Base-by-base conservation (phyloP, 176 grass and related monocot species). In the Poa annua region DNA sequence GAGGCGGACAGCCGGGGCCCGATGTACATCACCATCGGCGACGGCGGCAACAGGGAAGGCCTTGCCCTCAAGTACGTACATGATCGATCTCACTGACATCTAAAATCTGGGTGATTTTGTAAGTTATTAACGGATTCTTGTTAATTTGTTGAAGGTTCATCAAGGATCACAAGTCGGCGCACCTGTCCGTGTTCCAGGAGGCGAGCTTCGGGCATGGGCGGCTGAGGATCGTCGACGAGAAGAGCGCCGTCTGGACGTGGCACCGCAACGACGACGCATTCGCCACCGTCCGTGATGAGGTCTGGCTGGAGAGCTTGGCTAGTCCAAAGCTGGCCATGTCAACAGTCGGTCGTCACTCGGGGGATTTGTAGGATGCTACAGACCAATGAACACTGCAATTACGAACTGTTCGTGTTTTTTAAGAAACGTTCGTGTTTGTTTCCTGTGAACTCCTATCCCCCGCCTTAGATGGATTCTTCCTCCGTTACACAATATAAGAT, bases 31-130 rank as follows among this genome's bases (percentile, higher is more conserved):
- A 93, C 91, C 65, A 93, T 97, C 41, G 94, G 94, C 26, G 94
- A 97, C 44, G 94, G 94, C 16, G 94, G 94, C 38, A 97, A 97
- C 79, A 81, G 86, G 16, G 94, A 97, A 88, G 94, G 94, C 19
- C 91, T 93, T 41, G 88, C 94, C 25, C 63, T 87, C 53, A 53
- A 78, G 93, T 96, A 88, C 38, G 85, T 96, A 88, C 38, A 81
- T 65, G 15, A 10, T 10, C 69, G 42, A 72, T 49, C 21, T 72
- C 69, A 49, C 69, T 33, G 14, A 9, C 62, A 33, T 66, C 32
- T 7, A 32, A 16, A 4, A 29, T 29, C 29, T 29, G 29, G 29
- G 29, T 29, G 3, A 21, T 22, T 44, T 11, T 7, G 13, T n/a
- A 56, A 12, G 20, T 53, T 8, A 11, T 29, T 12, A 3, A 21